Percentiles rank a stretch among this genome's conserved stretches.
These are phyloP conservation scores for Lolium multiflorum DNA, from an alignment of 176 grass and related monocot species.

Conservation along the genomic window DNA sequence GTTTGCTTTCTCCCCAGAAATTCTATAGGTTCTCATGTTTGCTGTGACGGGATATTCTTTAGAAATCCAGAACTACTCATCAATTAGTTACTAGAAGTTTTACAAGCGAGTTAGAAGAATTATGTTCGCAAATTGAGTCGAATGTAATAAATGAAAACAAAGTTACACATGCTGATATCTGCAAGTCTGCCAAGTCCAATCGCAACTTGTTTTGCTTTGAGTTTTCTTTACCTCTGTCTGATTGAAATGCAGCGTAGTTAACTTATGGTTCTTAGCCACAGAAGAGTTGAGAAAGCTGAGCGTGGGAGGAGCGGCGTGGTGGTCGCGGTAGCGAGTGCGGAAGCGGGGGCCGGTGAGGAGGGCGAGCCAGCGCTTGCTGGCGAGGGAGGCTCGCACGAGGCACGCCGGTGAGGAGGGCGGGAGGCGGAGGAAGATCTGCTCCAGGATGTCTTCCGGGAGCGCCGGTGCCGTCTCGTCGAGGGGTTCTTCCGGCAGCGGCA, in stretches of 20 bases:
- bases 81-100: background rate
- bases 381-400: too few species aligned
- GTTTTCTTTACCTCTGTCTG: background rate
- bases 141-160: background rate
- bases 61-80: background rate
- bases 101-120: background rate
- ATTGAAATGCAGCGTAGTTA: background rate
- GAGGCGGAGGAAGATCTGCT: too few species aligned
- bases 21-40: slow-evolving; percentile 11
- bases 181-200: background rate
- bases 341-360: too few species aligned
- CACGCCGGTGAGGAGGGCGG: too few species aligned
- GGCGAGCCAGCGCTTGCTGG: too few species aligned
- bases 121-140: background rate
- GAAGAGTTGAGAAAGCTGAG: too few species aligned
- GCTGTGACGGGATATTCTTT: background rate
- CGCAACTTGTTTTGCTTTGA: background rate
- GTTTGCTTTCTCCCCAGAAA: background rate
- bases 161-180: background rate
- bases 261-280: too few species aligned
- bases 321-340: too few species aligned
- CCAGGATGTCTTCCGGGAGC: too few species aligned
- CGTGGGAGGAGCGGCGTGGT: too few species aligned
- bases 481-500: too few species aligned
- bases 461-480: too few species aligned